Base-by-base conservation (phyloP, 2,329 filamentous ascomycete genomes). In the Grosmannia penicillata region DNA sequence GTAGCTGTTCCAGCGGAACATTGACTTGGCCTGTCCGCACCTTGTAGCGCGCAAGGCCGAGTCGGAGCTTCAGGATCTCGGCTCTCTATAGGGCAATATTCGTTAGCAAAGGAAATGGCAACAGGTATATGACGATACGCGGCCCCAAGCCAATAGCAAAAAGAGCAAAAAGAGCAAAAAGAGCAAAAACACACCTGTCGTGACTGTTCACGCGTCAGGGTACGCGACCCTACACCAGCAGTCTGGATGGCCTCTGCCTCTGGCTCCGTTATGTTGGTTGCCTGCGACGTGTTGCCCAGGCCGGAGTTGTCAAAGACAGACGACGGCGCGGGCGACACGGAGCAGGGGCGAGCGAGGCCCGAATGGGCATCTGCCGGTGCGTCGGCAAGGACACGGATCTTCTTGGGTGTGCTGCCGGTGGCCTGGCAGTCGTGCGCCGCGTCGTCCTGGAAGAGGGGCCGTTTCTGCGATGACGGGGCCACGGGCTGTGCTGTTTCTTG, bases 1-100 rank as follows among this genome's bases (percentile, higher is more conserved):
- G 61, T 17, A 85, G 62, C 33, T 71, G 58, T 39, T 75, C 64
- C 43, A 83, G 66, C 2, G 79, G 76, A 22, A 82, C 65, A 41
- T 70, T 61, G 38, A 75, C 69, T 56, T 87, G 82, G 43, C 80
- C 75, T 2, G 81, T 86, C 41, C 68, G 70, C 47, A 87, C 65
- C 57, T 86, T 86, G 63, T 85, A 86, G 51, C 70, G 71, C 13
- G 79, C 82, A 17, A 85, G 68, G 22, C 71, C 66, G 14, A 87
- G 70, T n/a, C 80, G 70, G 9, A 83, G 66, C 37, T 70, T 70
- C 32, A 86, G 62, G 35, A 75, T 70, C 51, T 80, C 71, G 17
- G 75, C 77, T 57, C 72, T 70, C 68, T 81, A 54, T 38, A 40
- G 25, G 19, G 34, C 28, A 7, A 27, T n/a, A 8, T 21, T 5